Evolutionary conservation across 371 early-diverging fungal genomes (phyloP).

Genomic region (Lichtheimia ramosa): DNA sequence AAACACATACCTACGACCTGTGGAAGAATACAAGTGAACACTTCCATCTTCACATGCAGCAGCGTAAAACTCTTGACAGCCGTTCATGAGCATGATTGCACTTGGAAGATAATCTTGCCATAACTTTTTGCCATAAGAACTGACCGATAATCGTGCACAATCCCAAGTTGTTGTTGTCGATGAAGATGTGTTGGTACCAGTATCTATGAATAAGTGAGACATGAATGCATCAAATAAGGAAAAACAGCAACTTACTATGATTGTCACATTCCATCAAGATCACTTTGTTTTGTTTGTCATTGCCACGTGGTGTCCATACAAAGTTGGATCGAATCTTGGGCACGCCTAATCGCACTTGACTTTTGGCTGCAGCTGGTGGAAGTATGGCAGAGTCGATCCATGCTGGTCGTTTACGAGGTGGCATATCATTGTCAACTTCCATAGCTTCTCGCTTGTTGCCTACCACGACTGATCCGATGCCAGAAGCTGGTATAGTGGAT

Average conservation of each 20-base stretch:
- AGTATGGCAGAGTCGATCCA: conserved; percentile 44
- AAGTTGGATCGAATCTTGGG: conserved; percentile 52
- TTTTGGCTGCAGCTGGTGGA: conserved; percentile 46
- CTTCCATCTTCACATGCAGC: conserved; percentile 73
- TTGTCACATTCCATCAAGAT: conserved; percentile 61
- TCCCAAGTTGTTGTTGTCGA: conserved; percentile 7
- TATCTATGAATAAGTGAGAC: too few relatives aligned
- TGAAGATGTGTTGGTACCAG: too few relatives aligned
- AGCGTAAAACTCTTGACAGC: conserved; percentile 59
- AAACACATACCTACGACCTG: conserved; percentile 49
- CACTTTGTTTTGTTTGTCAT: conserved; percentile 14
- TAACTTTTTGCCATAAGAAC: conserved; percentile 37
- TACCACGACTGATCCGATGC: conserved; percentile 30
- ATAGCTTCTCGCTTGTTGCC: conserved; percentile 49
- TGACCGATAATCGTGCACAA: conserved; percentile 49
- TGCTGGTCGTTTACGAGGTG: conserved; percentile 21
- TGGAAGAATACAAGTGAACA: conserved; percentile 63
- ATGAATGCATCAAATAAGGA: too few relatives aligned
- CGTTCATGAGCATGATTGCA: conserved; percentile 59
- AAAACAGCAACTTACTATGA: conserved; percentile 3
- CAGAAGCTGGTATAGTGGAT: conserved; percentile 7
- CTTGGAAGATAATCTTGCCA: conserved; percentile 69
- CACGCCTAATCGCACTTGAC: conserved; percentile 51
- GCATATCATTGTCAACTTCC: conserved; percentile 15
- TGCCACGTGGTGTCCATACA: conserved; percentile 30